Conservation (phyloP, 2,329 filamentous ascomycete genomes). For the Penicillium hordei region DNA sequence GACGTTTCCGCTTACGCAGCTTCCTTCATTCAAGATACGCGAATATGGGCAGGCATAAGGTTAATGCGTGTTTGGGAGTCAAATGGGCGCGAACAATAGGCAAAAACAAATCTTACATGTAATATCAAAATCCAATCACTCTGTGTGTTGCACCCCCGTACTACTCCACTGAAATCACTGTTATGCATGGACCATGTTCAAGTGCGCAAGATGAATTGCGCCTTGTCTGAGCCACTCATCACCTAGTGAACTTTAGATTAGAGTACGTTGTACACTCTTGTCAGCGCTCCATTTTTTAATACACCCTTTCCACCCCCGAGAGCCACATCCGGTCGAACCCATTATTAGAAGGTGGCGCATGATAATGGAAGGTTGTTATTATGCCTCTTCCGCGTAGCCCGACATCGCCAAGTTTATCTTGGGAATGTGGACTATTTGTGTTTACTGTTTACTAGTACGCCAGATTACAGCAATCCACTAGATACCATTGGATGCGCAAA, state of each 20-base stretch:
- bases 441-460: neutral
- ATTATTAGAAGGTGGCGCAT: neutral
- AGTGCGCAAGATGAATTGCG: neutral
- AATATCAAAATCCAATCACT: neutral
- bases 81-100: too few species aligned
- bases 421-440: neutral
- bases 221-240: neutral
- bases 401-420: neutral
- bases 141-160: too few species aligned
- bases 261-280: neutral
- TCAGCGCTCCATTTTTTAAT: neutral
- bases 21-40: neutral
- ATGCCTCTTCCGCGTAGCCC: neutral
- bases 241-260: neutral
- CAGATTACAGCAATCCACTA: neutral
- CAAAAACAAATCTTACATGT: neutral
- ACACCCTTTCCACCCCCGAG: neutral
- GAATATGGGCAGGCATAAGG: neutral
- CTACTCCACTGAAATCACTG: neutral
- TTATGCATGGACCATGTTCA: neutral
- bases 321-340: neutral
- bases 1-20: conserved; percentile 29
- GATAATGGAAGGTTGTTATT: neutral
- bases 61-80: neutral
- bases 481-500: neutral